Conservation (phyloP, 1,284 basidiomycete genomes). For the Mycena sp. region DNA sequence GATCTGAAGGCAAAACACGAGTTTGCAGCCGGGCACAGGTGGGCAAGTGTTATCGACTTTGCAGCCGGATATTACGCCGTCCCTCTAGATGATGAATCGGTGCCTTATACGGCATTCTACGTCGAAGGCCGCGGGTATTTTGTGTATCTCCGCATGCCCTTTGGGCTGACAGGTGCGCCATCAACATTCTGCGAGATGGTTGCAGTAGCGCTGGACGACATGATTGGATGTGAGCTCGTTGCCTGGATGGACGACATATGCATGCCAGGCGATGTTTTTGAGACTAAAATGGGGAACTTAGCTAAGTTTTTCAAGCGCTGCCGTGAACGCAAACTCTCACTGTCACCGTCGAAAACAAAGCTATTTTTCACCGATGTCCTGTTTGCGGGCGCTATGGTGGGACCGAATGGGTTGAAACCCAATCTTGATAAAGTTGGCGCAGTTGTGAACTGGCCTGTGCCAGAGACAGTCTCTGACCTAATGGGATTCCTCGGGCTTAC, state of each 20-base stretch:
- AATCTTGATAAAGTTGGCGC: slow-evolving; percentile 46
- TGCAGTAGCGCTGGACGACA: too few relatives aligned
- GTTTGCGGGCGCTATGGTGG: slow-evolving; percentile 45
- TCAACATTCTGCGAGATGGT: too few relatives aligned
- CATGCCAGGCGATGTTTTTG: slow-evolving; percentile 41
- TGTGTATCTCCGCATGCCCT: too few relatives aligned
- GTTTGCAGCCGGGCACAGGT: too few relatives aligned
- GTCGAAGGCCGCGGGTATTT: too few relatives aligned
- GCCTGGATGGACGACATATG: too few relatives aligned
- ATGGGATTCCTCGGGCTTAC: slow-evolving; percentile 37
- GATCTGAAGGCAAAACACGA: too few relatives aligned
- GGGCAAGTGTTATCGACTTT: slow-evolving; percentile 44
- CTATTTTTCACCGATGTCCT: slow-evolving; percentile 44
- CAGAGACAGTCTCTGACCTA: slow-evolving; percentile 39
- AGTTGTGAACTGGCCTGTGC: slow-evolving; percentile 45
- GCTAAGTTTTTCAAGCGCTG: slow-evolving; percentile 35
- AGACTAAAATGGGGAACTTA: slow-evolving; percentile 34
- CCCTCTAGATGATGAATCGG: slow-evolving; percentile 37
- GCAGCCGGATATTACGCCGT: slow-evolving; percentile 45
- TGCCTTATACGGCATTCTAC: slow-evolving; percentile 49
- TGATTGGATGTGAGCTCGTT: too few relatives aligned
- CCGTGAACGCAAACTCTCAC: slow-evolving; percentile 37
- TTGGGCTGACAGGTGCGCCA: too few relatives aligned
- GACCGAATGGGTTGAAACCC: slow-evolving; percentile 41
- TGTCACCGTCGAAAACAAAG: slow-evolving; percentile 42